phyloP scores from a whole-genome alignment of 108 stramenopile species.

The Skeletonema tropicum region DNA sequence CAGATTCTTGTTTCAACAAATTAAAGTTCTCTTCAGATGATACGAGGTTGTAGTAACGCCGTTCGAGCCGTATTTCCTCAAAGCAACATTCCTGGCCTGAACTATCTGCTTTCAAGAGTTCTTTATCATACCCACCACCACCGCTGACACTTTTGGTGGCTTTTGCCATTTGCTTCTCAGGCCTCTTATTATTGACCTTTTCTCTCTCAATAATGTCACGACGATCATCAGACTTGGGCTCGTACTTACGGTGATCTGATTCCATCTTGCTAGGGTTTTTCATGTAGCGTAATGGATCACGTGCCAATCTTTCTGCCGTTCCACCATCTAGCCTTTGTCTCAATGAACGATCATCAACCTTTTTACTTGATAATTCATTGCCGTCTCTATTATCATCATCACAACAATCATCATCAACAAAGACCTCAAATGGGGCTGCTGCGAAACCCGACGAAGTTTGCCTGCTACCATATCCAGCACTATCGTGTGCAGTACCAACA shows the following conservation, averaged over 20 bases:
- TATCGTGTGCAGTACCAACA: conserved; percentile 14
- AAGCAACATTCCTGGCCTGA: conserved; percentile 74
- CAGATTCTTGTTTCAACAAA: conserved; percentile 37
- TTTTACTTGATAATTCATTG: conserved; percentile 22
- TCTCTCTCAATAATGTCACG: not conserved
- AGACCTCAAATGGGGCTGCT: conserved; percentile 69
- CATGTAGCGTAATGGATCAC: conserved; percentile 81
- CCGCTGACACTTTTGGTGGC: not conserved
- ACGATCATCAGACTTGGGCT: conserved; percentile 20
- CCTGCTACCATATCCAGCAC: not conserved
- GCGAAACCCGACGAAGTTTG: conserved; percentile 18
- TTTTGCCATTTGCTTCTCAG: not conserved
- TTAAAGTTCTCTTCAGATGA: conserved; percentile 60
- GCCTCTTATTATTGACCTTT: not conserved
- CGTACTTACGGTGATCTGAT: conserved; percentile 50
- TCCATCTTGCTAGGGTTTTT: conserved; percentile 61
- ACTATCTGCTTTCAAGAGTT: conserved; percentile 47
- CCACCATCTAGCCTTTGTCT: conserved; percentile 72
- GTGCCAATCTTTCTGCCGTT: conserved; percentile 65
- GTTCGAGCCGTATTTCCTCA: conserved; percentile 64
- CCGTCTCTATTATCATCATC: conserved; percentile 24
- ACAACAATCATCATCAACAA: conserved; percentile 79
- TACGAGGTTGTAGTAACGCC: conserved; percentile 47
- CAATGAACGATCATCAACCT: conserved; percentile 70
- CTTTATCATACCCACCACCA: conserved; percentile 54